phyloP scores from a whole-genome alignment of 768 basidiomycete genomes.

The Pisolithus orientalis region DNA sequence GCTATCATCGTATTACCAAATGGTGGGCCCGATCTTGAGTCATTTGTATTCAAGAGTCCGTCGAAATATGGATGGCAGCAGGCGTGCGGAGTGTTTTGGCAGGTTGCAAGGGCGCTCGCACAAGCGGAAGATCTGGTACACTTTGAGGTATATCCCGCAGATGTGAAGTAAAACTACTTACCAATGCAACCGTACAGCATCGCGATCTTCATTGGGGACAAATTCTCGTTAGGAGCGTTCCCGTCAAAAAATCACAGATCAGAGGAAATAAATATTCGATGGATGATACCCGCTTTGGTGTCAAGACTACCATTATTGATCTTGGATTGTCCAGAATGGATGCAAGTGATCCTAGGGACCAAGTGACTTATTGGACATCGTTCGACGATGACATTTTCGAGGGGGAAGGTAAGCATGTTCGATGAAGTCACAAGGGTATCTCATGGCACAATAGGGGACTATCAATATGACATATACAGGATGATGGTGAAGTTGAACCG shows the following conservation, averaged over 20 bases:
- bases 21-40: conserved; percentile 87
- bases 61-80: conserved; percentile 73
- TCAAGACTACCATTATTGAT: conserved; percentile 86
- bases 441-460: conserved; percentile 53
- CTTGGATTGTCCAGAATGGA: conserved; percentile 88
- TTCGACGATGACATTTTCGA: conserved; percentile 89
- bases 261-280: conserved; percentile 42
- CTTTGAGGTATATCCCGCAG: conserved; percentile 68
- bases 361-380: conserved; percentile 62
- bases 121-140: conserved; percentile 73
- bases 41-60: conserved; percentile 59
- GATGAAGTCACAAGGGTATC: background rate
- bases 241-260: conserved; percentile 28
- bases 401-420: conserved; percentile 61
- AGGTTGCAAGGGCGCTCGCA: conserved; percentile 70
- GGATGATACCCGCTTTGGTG: conserved; percentile 63
- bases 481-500: conserved; percentile 67
- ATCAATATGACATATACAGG: conserved; percentile 93
- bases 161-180: background rate
- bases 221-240: conserved; percentile 67
- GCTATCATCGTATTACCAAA: conserved; percentile 87
- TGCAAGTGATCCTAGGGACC: conserved; percentile 41
- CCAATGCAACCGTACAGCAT: conserved; percentile 50
- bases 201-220: conserved; percentile 99
- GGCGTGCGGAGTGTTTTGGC: conserved; percentile 88